Base-by-base conservation (phyloP, 2,329 filamentous ascomycete genomes). In the Penicillium sp. region DNA sequence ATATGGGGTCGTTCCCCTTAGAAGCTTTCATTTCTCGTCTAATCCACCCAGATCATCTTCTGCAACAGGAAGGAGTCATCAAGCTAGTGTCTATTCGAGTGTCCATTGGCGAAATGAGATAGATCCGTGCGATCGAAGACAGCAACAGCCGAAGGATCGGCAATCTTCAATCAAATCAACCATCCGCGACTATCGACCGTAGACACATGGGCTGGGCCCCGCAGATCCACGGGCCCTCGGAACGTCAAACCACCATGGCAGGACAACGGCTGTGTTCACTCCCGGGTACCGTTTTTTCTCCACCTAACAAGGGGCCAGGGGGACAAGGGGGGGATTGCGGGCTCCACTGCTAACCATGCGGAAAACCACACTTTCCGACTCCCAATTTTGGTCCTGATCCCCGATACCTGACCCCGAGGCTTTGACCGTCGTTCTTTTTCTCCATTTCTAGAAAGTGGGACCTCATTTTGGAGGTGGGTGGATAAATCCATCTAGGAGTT, bases 141-240 rank as follows among this genome's bases (percentile, higher is more conserved):
- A 59, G 49, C 29, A 60, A 53, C 52, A 64, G 50, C 58, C 58
- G 57, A 65, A 61, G 45, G 67, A 69, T 69, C 68, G 61, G 66
- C 66, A 65, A 60, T 64, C 61, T 57, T 63, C 59, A 65, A 66
- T 64, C 54, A 68, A 68, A 68, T 55, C 44, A 62, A 62, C 63
- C 63, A 61, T 10, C 35, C 37, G 54, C 53, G 53, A 57, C 52
- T 54, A 52, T 59, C 52, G 52, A 37, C 39, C 13, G 27, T n/a
- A 39, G 46, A 50, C 52, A 54, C 46, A 56, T 54, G 55, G 57
- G 39, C 49, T 55, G 44, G 54, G 52, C 52, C 56, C 57, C 52
- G 55, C 54, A 54, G 55, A 58, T 64, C 61, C 51, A 53, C 51
- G 49, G 44, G 44, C 27, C 45, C 26, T 57, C 54, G 46, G 46